Evolutionary conservation across 352 stramenopile genomes (phyloP).

Genomic region (Phytopythium ostracodes): DNA sequence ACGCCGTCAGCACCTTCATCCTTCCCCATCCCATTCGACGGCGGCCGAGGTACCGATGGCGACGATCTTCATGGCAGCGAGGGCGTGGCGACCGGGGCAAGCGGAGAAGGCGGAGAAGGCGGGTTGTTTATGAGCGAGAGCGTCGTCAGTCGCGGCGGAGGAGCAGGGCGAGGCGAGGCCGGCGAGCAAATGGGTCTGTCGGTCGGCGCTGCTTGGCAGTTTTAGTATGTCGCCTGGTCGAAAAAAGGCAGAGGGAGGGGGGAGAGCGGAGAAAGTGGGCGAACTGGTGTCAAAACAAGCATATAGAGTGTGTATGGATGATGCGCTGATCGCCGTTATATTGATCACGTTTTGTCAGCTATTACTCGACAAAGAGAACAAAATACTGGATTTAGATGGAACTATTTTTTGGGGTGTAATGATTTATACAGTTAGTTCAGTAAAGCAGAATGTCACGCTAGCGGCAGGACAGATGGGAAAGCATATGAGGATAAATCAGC

Average conservation of each 20-base stretch:
- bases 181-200: background rate
- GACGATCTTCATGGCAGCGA: conserved; percentile 76
- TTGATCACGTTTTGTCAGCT: background rate
- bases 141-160: background rate
- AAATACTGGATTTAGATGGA: too few relatives aligned
- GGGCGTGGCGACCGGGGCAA: background rate
- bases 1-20: background rate
- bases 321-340: background rate
- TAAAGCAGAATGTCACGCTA: too few relatives aligned
- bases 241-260: background rate
- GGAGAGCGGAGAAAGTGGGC: background rate
- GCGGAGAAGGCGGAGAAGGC: too few relatives aligned
- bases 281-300: background rate
- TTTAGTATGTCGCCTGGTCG: conserved; percentile 4
- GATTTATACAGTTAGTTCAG: too few relatives aligned
- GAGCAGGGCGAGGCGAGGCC: background rate
- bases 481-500: too few relatives aligned
- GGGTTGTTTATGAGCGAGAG: background rate
- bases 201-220: background rate
- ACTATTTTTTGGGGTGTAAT: too few relatives aligned
- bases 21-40: background rate
- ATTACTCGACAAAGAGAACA: background rate
- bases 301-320: background rate
- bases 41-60: conserved; percentile 54
- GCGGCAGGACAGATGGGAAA: background rate